Evolutionary conservation across 108 stramenopile genomes (phyloP).

Genomic region (Nitzschia palea): DNA sequence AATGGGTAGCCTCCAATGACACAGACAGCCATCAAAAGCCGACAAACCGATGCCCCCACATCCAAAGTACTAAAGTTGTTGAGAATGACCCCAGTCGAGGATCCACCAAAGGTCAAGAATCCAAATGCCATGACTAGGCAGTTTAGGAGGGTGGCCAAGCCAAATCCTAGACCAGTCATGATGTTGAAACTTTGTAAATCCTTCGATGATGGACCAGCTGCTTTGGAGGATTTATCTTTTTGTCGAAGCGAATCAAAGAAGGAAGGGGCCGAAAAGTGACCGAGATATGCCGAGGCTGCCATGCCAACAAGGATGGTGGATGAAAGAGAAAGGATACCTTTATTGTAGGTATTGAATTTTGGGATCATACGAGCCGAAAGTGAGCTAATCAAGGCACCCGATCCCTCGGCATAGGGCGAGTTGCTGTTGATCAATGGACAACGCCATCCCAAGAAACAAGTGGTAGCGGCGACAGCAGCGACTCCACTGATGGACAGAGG

Average conservation of each 20-base stretch:
- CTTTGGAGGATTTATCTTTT: neutral
- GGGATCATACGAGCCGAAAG: conserved; percentile 46
- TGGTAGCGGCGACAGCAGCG: conserved; percentile 60
- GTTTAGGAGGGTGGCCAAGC: conserved; percentile 53
- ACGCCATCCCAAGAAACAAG: conserved; percentile 66
- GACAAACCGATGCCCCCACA: conserved; percentile 73
- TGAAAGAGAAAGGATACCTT: conserved; percentile 44
- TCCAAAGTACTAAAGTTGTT: conserved; percentile 91
- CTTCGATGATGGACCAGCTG: neutral
- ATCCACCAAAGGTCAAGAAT: conserved; percentile 89
- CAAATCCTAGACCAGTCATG: conserved; percentile 64
- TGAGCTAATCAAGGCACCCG: conserved; percentile 23
- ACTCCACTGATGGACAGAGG: conserved; percentile 72
- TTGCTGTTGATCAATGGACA: conserved; percentile 42
- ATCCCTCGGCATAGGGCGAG: conserved; percentile 44
- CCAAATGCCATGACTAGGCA: conserved; percentile 75
- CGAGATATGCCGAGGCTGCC: conserved; percentile 85
- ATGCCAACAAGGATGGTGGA: conserved; percentile 79
- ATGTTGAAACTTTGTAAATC: conserved; percentile 36
- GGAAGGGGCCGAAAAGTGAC: conserved; percentile 91
- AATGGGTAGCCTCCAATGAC: conserved; percentile 82
- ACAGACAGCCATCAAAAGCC: conserved; percentile 74
- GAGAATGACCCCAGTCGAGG: conserved; percentile 75
- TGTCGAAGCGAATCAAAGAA: conserved; percentile 72
- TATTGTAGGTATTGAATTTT: conserved; percentile 53